These are phyloP conservation scores for Phlebopus sp. DNA, from an alignment of 1,284 basidiomycete species.

Conservation along the genomic window DNA sequence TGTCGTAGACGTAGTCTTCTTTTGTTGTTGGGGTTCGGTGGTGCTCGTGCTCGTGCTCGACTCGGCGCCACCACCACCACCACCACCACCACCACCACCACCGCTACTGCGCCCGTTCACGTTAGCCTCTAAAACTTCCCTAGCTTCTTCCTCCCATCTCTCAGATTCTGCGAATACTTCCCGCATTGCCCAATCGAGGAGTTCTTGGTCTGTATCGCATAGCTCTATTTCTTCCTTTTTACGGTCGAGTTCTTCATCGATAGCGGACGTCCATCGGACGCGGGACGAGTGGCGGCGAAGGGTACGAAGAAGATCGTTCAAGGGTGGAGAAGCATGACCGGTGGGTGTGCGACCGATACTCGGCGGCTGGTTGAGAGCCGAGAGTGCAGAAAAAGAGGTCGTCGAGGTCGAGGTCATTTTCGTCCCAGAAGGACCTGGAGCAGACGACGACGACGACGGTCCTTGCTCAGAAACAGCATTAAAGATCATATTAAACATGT, in stretches of 20 bases:
- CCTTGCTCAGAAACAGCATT: slow-evolving; percentile 45
- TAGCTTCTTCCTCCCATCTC: slow-evolving; percentile 47
- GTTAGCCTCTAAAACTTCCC: slow-evolving; percentile 27
- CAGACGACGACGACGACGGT: no score
- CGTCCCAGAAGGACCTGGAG: slow-evolving; percentile 10
- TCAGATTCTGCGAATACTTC: slow-evolving; percentile 66
- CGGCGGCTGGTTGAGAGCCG: slow-evolving; percentile 7
- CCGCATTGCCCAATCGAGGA: slow-evolving; percentile 73
- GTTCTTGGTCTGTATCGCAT: slow-evolving; percentile 66
- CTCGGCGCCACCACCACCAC: not conserved
- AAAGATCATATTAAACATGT: slow-evolving; percentile 74
- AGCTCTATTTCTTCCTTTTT: slow-evolving; percentile 75
- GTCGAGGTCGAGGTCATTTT: no score
- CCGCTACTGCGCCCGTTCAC: not conserved
- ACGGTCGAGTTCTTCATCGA: slow-evolving; percentile 63
- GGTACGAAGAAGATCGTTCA: slow-evolving; percentile 33
- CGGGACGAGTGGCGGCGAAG: slow-evolving; percentile 49
- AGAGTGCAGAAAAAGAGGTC: not conserved
- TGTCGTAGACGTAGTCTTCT: slow-evolving; percentile 5
- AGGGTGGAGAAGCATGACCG: slow-evolving; percentile 2
- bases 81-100: not conserved
- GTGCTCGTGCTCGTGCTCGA: no score
- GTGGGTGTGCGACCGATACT: slow-evolving; percentile 14
- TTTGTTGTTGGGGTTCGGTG: not conserved
- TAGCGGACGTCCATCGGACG: slow-evolving; percentile 49